Conservation (phyloP, 164 flowering plant genomes). For the Tetracentron sinense region DNA sequence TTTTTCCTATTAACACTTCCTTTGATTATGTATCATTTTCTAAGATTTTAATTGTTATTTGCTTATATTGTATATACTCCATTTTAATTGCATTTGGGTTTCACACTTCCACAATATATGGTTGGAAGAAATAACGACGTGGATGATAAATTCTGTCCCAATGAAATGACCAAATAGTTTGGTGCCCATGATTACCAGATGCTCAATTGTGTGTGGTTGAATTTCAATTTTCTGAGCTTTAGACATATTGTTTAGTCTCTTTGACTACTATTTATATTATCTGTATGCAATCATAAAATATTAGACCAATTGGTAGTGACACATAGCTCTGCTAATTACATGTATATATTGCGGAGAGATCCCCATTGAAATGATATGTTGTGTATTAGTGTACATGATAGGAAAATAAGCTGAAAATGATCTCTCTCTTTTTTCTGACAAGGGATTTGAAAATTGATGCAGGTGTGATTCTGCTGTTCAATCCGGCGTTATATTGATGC, state of each 20-base stretch:
- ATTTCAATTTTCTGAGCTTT: too few species aligned
- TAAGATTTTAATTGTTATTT: background rate
- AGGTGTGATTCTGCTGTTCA: background rate
- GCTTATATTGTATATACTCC: background rate
- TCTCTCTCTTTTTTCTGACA: background rate
- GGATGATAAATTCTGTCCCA: background rate
- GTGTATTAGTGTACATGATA: background rate
- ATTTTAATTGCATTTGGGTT: background rate
- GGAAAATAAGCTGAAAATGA: background rate
- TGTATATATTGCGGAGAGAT: background rate
- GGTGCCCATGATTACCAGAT: background rate
- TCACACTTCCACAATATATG: too few species aligned
- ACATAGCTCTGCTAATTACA: background rate
- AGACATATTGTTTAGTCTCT: too few species aligned
- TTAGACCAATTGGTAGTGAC: background rate
- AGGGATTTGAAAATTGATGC: background rate
- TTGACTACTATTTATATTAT: too few species aligned
- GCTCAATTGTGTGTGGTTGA: background rate
- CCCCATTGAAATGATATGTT: background rate
- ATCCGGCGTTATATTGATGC: conserved; percentile 54
- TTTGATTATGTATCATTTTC: background rate
- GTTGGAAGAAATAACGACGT: background rate
- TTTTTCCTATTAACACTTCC: background rate
- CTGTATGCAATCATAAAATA: background rate
- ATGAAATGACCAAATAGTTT: background rate